Conservation (phyloP, 768 basidiomycete species). For the Fistulinella prunicolor region DNA sequence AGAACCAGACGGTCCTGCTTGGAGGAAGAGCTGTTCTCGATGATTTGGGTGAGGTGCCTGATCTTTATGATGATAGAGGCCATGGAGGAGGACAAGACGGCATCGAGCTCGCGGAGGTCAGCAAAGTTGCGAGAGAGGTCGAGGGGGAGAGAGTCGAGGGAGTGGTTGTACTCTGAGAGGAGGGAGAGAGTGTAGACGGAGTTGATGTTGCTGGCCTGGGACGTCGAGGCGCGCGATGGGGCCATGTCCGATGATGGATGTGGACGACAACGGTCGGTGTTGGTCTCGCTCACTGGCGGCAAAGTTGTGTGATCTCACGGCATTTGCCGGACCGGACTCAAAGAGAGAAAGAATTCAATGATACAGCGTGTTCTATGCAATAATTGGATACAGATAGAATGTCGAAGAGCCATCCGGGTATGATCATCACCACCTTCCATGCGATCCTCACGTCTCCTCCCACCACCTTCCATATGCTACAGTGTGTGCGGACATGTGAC, state of each 20-base stretch:
- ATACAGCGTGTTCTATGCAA: slow-evolving; percentile 26
- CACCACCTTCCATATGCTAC: slow-evolving; percentile 25
- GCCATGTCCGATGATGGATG: slow-evolving; percentile 34
- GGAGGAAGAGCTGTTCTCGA: slow-evolving; percentile 56
- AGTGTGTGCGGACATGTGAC: slow-evolving; percentile 12
- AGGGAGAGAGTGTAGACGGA: slow-evolving; percentile 64
- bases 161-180: slow-evolving; percentile 84
- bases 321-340: slow-evolving; percentile 30
- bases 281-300: too few species aligned
- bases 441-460: background rate
- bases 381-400: slow-evolving; percentile 23
- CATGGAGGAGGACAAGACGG: slow-evolving; percentile 90
- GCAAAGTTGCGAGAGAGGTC: slow-evolving; percentile 94
- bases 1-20: slow-evolving; percentile 81
- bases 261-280: too few species aligned
- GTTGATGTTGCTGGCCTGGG: slow-evolving; percentile 32
- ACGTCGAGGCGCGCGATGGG: slow-evolving; percentile 33
- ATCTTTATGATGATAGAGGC: slow-evolving; percentile 79
- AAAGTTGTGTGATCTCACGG: too few species aligned
- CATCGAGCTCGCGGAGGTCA: slow-evolving; percentile 97
- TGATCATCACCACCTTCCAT: too few species aligned
- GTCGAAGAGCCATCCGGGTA: slow-evolving; percentile 18
- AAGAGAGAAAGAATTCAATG: background rate
- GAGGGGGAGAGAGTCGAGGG: slow-evolving; percentile 88
- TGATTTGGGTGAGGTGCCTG: slow-evolving; percentile 66